phyloP scores from a whole-genome alignment of 352 stramenopile genomes.

The Hyaloperonospora arabidopsidis region DNA sequence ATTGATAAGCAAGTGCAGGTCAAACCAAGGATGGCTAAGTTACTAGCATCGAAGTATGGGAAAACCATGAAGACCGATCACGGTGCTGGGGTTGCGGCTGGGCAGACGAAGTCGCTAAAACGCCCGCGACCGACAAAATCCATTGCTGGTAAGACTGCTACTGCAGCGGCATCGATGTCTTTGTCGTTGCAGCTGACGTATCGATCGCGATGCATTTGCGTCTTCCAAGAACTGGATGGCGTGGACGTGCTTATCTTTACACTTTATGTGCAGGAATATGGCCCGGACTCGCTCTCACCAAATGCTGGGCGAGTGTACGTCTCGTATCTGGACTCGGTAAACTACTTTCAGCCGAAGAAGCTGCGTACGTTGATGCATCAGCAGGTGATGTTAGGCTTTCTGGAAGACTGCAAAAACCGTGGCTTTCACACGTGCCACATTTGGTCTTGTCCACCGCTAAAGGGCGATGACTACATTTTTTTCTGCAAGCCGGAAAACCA shows the following conservation, averaged over 20 bases:
- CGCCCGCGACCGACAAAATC: slow-evolving; percentile 34
- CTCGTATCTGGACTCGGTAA: slow-evolving; percentile 85
- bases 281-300: slow-evolving; percentile 53
- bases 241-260: slow-evolving; percentile 87
- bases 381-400: slow-evolving; percentile 81
- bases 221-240: slow-evolving; percentile 85
- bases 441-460: slow-evolving; percentile 85
- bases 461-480: slow-evolving; percentile 87
- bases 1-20: slow-evolving; percentile 86
- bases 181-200: slow-evolving; percentile 72
- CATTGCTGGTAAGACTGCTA: slow-evolving; percentile 18
- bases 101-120: slow-evolving; percentile 60
- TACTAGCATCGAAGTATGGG: slow-evolving; percentile 56
- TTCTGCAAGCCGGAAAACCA: slow-evolving; percentile 88
- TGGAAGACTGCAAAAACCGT: slow-evolving; percentile 82
- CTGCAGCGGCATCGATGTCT: slow-evolving; percentile 11
- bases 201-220: slow-evolving; percentile 81
- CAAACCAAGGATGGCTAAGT: slow-evolving; percentile 75
- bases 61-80: slow-evolving; percentile 44
- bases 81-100: slow-evolving; percentile 9
- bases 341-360: slow-evolving; percentile 87
- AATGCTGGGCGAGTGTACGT: slow-evolving; percentile 84
- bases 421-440: slow-evolving; percentile 85
- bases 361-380: slow-evolving; percentile 84
- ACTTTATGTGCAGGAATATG: slow-evolving; percentile 86